These are phyloP conservation scores for Lycium barbarum DNA, from an alignment of 257 asterid genomes.

Conservation along the genomic window DNA sequence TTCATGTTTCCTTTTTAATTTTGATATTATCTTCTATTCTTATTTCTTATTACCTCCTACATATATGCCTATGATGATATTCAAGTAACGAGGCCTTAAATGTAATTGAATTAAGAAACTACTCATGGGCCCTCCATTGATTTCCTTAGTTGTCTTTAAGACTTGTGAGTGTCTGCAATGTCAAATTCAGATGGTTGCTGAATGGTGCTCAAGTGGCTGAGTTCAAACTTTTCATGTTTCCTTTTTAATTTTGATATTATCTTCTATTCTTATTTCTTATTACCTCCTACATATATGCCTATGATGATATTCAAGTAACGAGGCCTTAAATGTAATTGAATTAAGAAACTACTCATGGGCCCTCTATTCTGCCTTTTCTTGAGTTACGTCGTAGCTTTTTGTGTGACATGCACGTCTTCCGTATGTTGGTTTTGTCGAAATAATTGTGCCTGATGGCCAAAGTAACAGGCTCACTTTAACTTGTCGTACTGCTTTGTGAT, in stretches of 20 bases:
- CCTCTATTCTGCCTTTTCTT: neutral
- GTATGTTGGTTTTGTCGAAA: slow-evolving; percentile 10
- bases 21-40: neutral
- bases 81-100: slow-evolving; percentile 2
- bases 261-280: neutral
- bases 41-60: neutral
- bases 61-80: neutral
- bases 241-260: neutral
- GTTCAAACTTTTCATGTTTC: slow-evolving; percentile 14
- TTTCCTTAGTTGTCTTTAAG: no score
- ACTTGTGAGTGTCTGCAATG: neutral
- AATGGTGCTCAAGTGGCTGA: neutral
- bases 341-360: neutral
- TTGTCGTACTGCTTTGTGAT: neutral
- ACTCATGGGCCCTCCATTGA: neutral
- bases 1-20: neutral
- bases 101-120: neutral
- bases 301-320: neutral
- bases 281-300: slow-evolving; percentile 9
- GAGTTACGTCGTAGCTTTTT: neutral
- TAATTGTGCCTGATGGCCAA: neutral
- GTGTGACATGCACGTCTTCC: neutral
- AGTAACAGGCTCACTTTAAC: neutral
- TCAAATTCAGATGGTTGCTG: neutral
- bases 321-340: neutral